Conservation (phyloP, 139 green algal genomes). For the Axilococcus clingmanii region DNA sequence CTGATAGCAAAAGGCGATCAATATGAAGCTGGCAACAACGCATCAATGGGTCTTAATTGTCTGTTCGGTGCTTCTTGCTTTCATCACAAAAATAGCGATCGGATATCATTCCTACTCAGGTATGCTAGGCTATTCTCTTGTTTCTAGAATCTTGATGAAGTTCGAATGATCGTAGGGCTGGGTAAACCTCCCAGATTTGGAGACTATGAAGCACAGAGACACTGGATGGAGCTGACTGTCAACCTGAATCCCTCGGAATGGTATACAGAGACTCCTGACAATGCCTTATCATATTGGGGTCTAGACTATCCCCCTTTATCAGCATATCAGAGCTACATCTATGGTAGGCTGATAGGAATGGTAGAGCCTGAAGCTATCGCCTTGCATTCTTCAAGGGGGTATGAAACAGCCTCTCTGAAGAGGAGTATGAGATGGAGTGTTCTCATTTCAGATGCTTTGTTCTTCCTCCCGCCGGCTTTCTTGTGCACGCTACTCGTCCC, state of each 20-base stretch:
- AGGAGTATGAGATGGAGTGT: constrained; percentile 74
- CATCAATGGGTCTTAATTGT: background rate
- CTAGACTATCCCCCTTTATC: constrained; percentile 96
- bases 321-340: constrained; percentile 85
- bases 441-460: constrained; percentile 63
- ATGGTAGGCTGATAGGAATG: constrained; percentile 48
- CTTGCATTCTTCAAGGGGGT: constrained; percentile 54
- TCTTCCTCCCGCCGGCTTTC: no score
- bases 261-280: constrained; percentile 40
- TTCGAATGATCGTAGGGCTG: constrained; percentile 31
- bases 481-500: no score
- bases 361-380: constrained; percentile 69
- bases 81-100: no score
- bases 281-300: constrained; percentile 82
- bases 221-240: constrained; percentile 97
- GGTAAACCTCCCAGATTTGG: constrained; percentile 72
- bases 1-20: background rate
- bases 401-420: constrained; percentile 76
- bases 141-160: background rate
- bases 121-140: constrained; percentile 7
- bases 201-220: constrained; percentile 96
- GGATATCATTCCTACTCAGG: constrained; percentile 72
- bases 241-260: constrained; percentile 67
- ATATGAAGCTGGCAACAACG: background rate
- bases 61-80: constrained; percentile 50